Conservation (phyloP, 148 eudicot genomes). For the Talinum fruticosum region DNA sequence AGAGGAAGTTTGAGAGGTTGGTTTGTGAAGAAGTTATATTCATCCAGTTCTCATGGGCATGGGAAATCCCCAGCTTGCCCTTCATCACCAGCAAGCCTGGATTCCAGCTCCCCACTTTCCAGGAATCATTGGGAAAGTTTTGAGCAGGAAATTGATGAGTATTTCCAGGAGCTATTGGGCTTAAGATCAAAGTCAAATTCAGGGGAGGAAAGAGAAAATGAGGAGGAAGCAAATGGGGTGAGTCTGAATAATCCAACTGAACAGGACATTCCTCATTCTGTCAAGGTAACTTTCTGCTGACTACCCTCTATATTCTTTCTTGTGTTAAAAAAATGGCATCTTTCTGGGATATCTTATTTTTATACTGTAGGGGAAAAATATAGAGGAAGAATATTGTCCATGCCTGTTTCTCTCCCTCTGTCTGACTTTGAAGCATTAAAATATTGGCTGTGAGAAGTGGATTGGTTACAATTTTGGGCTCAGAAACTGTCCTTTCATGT, state of each 20-base stretch:
- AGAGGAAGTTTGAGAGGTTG: slow-evolving; percentile 46
- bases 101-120: slow-evolving; percentile 22
- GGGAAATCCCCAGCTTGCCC: slow-evolving; percentile 25
- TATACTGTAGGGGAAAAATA: too few species aligned
- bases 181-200: slow-evolving; percentile 15
- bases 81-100: slow-evolving; percentile 22
- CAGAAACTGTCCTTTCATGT: slow-evolving; percentile 3
- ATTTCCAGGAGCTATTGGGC: slow-evolving; percentile 45
- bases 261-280: slow-evolving; percentile 28
- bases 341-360: background rate
- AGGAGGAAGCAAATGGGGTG: slow-evolving; percentile 23
- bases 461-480: background rate
- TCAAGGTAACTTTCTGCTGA: slow-evolving; percentile 29
- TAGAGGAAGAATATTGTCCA: too few species aligned
- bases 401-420: background rate
- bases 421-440: slow-evolving; percentile 20
- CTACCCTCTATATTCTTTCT: background rate
- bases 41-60: background rate
- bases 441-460: background rate
- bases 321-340: background rate
- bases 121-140: slow-evolving; percentile 46
- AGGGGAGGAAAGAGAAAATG: slow-evolving; percentile 30
- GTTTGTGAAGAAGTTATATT: slow-evolving; percentile 44
- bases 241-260: slow-evolving; percentile 28
- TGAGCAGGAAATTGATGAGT: slow-evolving; percentile 57